These are phyloP conservation scores for Arthrobotrys sinensis DNA, from an alignment of 2,329 filamentous ascomycete species.

Conservation along the genomic window DNA sequence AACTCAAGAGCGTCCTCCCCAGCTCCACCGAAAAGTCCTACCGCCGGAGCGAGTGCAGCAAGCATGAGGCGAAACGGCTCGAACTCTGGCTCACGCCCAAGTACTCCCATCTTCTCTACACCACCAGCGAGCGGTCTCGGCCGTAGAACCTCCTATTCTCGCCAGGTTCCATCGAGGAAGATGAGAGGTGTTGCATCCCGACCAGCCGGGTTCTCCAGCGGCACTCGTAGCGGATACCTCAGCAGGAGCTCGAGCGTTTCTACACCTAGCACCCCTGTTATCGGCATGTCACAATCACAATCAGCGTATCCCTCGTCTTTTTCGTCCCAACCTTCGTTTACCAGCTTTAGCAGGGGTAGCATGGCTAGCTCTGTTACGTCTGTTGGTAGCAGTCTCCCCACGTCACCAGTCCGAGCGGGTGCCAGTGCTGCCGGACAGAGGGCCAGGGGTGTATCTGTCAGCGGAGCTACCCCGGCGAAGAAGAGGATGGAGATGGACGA, in stretches of 20 bases:
- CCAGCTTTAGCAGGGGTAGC: slow-evolving; percentile 29
- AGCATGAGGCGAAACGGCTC: slow-evolving; percentile 53
- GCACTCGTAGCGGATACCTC: slow-evolving; percentile 25
- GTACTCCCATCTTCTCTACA: slow-evolving; percentile 40
- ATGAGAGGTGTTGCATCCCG: slow-evolving; percentile 48
- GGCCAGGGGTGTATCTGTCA: slow-evolving; percentile 35
- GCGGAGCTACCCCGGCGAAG: slow-evolving; percentile 21
- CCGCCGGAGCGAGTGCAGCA: slow-evolving; percentile 43
- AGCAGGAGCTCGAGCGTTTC: slow-evolving; percentile 49
- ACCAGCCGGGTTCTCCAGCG: slow-evolving; percentile 21
- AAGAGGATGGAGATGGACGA: slow-evolving; percentile 64
- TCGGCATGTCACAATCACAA: slow-evolving; percentile 31
- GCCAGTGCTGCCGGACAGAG: slow-evolving; percentile 53
- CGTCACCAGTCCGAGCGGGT: slow-evolving; percentile 30
- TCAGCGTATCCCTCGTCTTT: slow-evolving; percentile 32
- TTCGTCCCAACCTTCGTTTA: slow-evolving; percentile 47
- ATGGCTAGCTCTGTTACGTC: slow-evolving; percentile 53
- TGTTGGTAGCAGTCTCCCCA: slow-evolving; percentile 41
- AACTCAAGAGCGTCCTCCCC: slow-evolving; percentile 51
- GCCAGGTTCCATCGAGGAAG: slow-evolving; percentile 47
- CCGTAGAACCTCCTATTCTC: slow-evolving; percentile 42
- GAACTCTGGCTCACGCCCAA: slow-evolving; percentile 37
- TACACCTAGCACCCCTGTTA: slow-evolving; percentile 22
- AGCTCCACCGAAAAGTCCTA: slow-evolving; percentile 26
- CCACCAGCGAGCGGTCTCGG: slow-evolving; percentile 28